Evolutionary conservation across 1,284 basidiomycete species (phyloP).

Genomic region (Papiliotrema laurentii): DNA sequence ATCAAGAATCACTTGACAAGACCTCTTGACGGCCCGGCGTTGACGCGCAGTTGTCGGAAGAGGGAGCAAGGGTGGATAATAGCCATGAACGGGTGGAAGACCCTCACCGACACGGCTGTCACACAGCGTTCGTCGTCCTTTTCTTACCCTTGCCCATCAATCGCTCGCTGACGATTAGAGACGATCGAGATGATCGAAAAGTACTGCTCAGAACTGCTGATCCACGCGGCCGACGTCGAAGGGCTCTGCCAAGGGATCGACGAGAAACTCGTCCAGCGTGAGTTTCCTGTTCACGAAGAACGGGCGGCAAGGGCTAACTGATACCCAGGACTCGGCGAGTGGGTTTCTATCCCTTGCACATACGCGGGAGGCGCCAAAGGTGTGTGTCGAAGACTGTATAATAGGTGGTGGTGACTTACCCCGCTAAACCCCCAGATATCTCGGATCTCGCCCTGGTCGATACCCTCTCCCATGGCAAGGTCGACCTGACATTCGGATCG

Average conservation of each 20-base stretch:
- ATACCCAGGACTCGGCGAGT: conserved; percentile 76
- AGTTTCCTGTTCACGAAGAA: conserved; percentile 29
- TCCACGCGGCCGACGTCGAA: conserved; percentile 98
- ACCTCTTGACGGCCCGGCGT: no score
- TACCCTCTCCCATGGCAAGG: conserved; percentile 70
- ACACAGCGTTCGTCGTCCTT: conserved; percentile 59
- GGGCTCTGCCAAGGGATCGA: conserved; percentile 97
- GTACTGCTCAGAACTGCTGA: conserved; percentile 76
- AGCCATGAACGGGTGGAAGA: conserved; percentile 99
- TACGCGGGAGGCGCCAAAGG: conserved; percentile 96
- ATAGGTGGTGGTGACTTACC: no score
- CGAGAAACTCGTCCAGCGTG: conserved; percentile 77
- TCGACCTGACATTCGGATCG: conserved; percentile 96
- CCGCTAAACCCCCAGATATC: no score
- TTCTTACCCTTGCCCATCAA: background rate
- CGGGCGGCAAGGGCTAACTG: background rate
- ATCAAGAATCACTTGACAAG: no score
- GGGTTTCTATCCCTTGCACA: conserved; percentile 86
- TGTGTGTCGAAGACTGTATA: conserved; percentile 42
- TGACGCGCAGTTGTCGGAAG: conserved; percentile 68
- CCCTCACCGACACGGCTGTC: conserved; percentile 90
- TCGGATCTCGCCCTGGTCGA: conserved; percentile 82
- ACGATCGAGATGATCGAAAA: conserved; percentile 34
- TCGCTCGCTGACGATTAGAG: conserved; percentile 12
- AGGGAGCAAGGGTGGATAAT: conserved; percentile 79